Conservation (phyloP, 2,329 filamentous ascomycete genomes). For the Claviceps quebecensis region DNA sequence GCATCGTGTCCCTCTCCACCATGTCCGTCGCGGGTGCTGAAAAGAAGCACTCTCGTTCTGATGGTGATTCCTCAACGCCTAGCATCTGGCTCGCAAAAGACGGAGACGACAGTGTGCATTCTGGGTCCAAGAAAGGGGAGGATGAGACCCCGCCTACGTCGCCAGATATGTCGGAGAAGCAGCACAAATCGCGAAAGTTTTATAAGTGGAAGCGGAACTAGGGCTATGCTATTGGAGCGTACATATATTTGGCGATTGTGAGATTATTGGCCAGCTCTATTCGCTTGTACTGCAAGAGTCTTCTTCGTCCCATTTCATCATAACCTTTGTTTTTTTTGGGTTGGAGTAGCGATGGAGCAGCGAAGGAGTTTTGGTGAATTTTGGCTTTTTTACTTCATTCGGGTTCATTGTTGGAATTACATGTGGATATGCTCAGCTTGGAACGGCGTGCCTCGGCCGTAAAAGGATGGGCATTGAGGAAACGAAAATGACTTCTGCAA, state of each 20-base stretch:
- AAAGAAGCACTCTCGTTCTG: constrained; percentile 9
- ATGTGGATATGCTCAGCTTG: background rate
- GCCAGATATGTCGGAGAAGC: constrained; percentile 17
- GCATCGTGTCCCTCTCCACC: constrained; percentile 20
- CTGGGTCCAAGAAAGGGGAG: constrained; percentile 11
- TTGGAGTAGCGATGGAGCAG: constrained; percentile 1
- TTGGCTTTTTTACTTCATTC: background rate
- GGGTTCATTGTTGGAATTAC: background rate
- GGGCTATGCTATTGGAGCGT: background rate
- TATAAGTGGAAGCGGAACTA: constrained; percentile 5
- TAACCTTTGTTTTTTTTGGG: background rate
- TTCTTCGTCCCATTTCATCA: too few species aligned
- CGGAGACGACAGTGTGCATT: constrained; percentile 23
- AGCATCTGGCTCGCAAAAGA: constrained; percentile 23
- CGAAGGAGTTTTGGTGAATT: constrained; percentile 10
- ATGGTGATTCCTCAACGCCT: constrained; percentile 13
- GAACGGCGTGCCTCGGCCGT: background rate
- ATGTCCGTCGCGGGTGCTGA: constrained; percentile 11
- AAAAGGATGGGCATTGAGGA: too few species aligned
- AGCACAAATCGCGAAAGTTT: constrained; percentile 13
- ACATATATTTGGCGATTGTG: background rate
- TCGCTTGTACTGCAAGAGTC: background rate
- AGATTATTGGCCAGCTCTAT: constrained; percentile 7
- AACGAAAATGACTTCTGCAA: too few species aligned
- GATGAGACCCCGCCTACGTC: constrained; percentile 24